These are phyloP conservation scores for Lentinula guzmanii DNA, from an alignment of 768 basidiomycete species.

Conservation along the genomic window DNA sequence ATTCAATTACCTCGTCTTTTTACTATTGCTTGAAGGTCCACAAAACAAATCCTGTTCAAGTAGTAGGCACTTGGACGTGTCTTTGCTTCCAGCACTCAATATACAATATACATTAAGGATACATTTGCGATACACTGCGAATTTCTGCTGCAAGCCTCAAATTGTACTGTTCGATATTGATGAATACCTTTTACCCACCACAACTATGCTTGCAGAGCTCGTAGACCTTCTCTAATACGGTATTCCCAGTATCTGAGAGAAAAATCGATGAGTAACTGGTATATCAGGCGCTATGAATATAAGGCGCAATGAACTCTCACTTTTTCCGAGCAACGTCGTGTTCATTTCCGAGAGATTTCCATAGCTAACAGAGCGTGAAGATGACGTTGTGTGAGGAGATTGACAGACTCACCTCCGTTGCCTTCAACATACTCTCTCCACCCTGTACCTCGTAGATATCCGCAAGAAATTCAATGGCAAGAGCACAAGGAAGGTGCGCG, in stretches of 20 bases:
- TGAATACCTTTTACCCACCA: no score
- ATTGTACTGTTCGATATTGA: no score
- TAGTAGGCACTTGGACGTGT: no score
- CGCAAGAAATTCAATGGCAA: conserved; percentile 83
- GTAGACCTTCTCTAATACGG: conserved; percentile 48
- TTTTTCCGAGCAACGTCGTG: conserved; percentile 74
- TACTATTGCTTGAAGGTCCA: no score
- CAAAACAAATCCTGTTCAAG: no score
- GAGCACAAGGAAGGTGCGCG: conserved; percentile 70
- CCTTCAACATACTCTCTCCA: conserved; percentile 37
- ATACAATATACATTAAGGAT: not conserved
- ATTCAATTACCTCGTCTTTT: no score
- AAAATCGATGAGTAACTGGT: not conserved
- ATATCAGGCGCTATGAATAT: not conserved
- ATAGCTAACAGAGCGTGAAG: conserved; percentile 42
- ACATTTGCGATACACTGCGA: not conserved
- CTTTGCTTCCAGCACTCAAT: no score
- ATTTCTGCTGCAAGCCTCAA: not conserved
- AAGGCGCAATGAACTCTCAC: conserved; percentile 29
- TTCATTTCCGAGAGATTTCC: conserved; percentile 62
- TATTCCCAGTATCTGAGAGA: conserved; percentile 67
- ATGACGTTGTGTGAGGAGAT: not conserved
- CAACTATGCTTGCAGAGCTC: not conserved
- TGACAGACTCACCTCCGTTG: conserved; percentile 37
- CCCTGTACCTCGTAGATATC: conserved; percentile 63